Evolutionary conservation across 1,284 basidiomycete genomes (phyloP).

Genomic region (Phylloboletellus chloephorus): DNA sequence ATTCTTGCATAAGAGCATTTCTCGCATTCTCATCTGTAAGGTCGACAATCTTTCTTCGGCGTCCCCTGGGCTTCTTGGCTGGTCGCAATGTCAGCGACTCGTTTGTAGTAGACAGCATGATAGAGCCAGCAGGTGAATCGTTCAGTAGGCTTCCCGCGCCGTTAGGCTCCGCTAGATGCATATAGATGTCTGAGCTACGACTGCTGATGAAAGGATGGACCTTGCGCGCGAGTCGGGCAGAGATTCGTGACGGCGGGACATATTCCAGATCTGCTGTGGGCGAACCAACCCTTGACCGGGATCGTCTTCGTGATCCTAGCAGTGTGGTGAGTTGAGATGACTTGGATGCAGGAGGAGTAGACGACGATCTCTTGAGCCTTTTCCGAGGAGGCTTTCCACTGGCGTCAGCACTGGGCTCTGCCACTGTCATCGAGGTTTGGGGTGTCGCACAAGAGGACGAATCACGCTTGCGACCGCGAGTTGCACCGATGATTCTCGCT

Average conservation of each 20-base stretch:
- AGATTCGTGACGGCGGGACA: constrained; percentile 13
- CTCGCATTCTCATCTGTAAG: constrained; percentile 23
- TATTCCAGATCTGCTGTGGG: constrained; percentile 9
- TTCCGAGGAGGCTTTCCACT: constrained; percentile 17
- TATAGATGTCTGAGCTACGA: constrained; percentile 26
- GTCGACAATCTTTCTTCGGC: constrained; percentile 10
- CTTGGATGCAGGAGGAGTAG: constrained; percentile 15
- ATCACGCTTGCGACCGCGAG: constrained; percentile 20
- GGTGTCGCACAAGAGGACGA: constrained; percentile 3
- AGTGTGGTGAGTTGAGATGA: constrained; percentile 10
- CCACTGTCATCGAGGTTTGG: constrained; percentile 6
- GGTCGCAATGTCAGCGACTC: constrained; percentile 4
- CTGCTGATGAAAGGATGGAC: constrained; percentile 14
- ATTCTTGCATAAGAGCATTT: constrained; percentile 26
- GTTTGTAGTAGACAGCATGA: constrained; percentile 3
- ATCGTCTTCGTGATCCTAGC: constrained; percentile 9
- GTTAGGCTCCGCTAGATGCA: constrained; percentile 23
- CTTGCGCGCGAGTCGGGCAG: constrained; percentile 21
- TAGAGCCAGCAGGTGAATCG: constrained; percentile 5
- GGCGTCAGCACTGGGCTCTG: background rate
- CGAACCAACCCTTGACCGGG: constrained; percentile 21
- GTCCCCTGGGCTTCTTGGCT: constrained; percentile 15
- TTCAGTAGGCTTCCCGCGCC: constrained; percentile 11
- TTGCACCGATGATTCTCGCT: constrained; percentile 3
- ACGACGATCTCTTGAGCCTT: constrained; percentile 20